Percentiles rank a stretch among this genome's conserved stretches.
Conservation (phyloP, 805 yeast species). For the Saccharomycopsis fermentans region DNA sequence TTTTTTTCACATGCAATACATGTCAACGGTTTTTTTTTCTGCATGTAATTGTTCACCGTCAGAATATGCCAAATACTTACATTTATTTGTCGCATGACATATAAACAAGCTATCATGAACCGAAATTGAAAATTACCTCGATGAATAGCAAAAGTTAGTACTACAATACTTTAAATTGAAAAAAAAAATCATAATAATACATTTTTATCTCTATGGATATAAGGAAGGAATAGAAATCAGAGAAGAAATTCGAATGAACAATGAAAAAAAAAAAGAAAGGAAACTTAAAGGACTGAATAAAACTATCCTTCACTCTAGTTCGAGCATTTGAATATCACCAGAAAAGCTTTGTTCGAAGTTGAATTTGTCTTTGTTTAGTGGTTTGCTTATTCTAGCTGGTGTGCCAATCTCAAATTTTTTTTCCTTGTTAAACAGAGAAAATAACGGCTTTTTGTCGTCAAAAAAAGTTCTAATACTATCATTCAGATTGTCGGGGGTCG, state of each 20-base stretch:
- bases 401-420: constrained; percentile 2
- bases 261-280: background rate
- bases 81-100: too few relatives aligned
- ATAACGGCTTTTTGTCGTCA: background rate
- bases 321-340: constrained; percentile 16
- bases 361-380: constrained; percentile 8
- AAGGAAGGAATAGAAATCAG: too few relatives aligned
- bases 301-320: background rate
- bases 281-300: background rate
- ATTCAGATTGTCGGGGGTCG: background rate
- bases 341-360: constrained; percentile 16
- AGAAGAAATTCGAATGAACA: background rate
- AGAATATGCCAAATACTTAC: too few relatives aligned
- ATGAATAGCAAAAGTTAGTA: too few relatives aligned
- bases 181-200: too few relatives aligned
- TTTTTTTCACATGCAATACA: background rate
- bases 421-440: constrained; percentile 1
- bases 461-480: background rate
- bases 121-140: too few relatives aligned
- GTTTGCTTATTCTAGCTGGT: constrained; percentile 1
- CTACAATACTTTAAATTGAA: too few relatives aligned
- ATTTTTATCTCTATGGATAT: too few relatives aligned
- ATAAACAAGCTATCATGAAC: too few relatives aligned
- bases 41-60: background rate
- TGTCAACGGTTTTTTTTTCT: background rate